These are phyloP conservation scores for Trametes cubensis DNA, from an alignment of 768 basidiomycete species.

Conservation along the genomic window DNA sequence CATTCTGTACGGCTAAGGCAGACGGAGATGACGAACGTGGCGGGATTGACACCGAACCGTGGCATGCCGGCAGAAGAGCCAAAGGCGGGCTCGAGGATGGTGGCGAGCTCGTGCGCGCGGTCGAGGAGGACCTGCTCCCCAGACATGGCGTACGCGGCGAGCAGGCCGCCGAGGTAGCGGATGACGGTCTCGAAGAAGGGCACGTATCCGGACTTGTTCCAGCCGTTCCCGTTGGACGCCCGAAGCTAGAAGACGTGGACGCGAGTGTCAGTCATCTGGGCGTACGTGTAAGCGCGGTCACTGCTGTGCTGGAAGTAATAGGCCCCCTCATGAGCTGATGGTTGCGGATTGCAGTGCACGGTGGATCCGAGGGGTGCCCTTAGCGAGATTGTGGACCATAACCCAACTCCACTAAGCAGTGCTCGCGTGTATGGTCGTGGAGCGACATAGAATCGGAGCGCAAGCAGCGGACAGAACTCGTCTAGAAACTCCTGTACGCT, in stretches of 20 bases:
- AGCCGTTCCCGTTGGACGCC: background rate
- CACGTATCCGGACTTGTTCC: slow-evolving; percentile 27
- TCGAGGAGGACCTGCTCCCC: slow-evolving; percentile 59
- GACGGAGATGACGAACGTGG: slow-evolving; percentile 44
- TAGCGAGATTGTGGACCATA: too few relatives aligned
- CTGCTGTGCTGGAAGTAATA: background rate
- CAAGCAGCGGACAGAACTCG: too few relatives aligned
- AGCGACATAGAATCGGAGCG: too few relatives aligned
- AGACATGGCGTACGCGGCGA: slow-evolving; percentile 80
- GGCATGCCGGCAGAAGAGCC: slow-evolving; percentile 72
- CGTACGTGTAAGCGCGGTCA: background rate
- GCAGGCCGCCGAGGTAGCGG: slow-evolving; percentile 85
- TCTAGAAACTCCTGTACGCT: too few relatives aligned
- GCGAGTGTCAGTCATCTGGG: background rate
- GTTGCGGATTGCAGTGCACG: too few relatives aligned
- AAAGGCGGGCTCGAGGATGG: slow-evolving; percentile 71
- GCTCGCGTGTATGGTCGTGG: too few relatives aligned
- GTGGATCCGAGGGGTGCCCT: too few relatives aligned
- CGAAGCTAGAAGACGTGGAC: background rate
- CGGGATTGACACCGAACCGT: slow-evolving; percentile 64
- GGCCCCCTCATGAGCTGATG: too few relatives aligned
- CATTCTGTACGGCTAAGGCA: background rate
- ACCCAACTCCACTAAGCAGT: too few relatives aligned
- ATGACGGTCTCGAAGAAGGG: slow-evolving; percentile 89
- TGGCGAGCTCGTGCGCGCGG: slow-evolving; percentile 75